Conservation (phyloP, 2,329 filamentous ascomycete genomes). For the Aureobasidium subglaciale region DNA sequence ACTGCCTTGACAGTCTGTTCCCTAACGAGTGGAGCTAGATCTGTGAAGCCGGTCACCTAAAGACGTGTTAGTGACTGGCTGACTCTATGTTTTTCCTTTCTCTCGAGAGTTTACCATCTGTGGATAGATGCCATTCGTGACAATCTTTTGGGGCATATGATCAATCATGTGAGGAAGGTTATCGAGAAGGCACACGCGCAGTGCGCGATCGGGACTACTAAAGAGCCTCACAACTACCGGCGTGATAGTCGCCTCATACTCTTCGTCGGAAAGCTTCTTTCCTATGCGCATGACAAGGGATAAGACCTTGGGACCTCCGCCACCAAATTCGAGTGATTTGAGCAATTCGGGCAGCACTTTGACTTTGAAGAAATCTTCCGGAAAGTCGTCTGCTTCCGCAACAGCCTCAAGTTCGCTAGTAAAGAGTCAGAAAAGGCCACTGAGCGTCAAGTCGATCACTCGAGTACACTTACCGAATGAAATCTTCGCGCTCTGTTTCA, state of each 20-base stretch:
- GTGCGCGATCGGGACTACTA: slow-evolving; percentile 80
- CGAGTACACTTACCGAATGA: slow-evolving; percentile 55
- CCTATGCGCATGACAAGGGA: slow-evolving; percentile 84
- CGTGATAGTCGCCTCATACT: slow-evolving; percentile 77
- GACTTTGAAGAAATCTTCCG: slow-evolving; percentile 96
- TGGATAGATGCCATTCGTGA: slow-evolving; percentile 96
- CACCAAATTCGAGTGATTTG: slow-evolving; percentile 98
- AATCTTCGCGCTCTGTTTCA: slow-evolving; percentile 74
- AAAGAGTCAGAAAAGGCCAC: slow-evolving; percentile 13
- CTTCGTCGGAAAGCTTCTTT: slow-evolving; percentile 76
- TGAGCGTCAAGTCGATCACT: background rate
- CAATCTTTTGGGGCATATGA: slow-evolving; percentile 74
- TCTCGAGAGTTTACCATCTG: too few species aligned
- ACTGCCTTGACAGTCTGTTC: slow-evolving; percentile 96
- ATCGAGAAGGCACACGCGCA: slow-evolving; percentile 84
- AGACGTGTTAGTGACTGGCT: slow-evolving; percentile 23
- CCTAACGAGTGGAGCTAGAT: slow-evolving; percentile 80
- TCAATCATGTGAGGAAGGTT: slow-evolving; percentile 89
- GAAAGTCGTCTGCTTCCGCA: slow-evolving; percentile 72
- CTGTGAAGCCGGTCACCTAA: slow-evolving; percentile 87
- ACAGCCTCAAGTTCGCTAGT: slow-evolving; percentile 69
- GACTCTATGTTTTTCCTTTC: background rate
- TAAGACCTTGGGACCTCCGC: slow-evolving; percentile 87
- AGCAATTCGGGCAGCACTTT: slow-evolving; percentile 90
- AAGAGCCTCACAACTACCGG: slow-evolving; percentile 86